Evolutionary conservation across 805 yeast species (phyloP), one percentile per base, ranked within the genome.

Genomic region (Wickerhamiella australiensis): DNA sequence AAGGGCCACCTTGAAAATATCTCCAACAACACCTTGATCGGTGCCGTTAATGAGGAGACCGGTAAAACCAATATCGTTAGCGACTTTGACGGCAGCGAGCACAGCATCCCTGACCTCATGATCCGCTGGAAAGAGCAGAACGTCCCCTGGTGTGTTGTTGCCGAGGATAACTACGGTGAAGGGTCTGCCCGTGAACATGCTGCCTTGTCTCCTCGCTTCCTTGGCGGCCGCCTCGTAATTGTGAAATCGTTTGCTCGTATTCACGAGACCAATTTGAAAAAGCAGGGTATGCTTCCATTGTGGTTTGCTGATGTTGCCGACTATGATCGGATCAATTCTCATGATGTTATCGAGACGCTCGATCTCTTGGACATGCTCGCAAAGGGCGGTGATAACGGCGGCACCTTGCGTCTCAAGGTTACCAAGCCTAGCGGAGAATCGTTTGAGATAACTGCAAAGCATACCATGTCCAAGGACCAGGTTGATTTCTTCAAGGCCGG

Each of bases 181-280:
- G 98, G 98, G 60, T 88, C 96, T 46, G 96, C 98, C 27, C 84
- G 98, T 76, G 98, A 90, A 67, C 98, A 90, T 62, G 98, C 98
- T 42, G 97, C 97, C 13, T 73, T 92, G 57, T 85, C 92, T 29
- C 98, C 97, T 50, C 77, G 94, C 68, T 92, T 85, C 72, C 74
- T 92, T 42, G 97, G 96, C 53, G 97, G 98, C 55, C 69, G 80
- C 52, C 77, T 87, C 55, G 82, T 90, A 54, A 71, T 90, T 54
- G 94, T 85, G 59, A 90, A 88, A 68, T 88, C 96, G 8, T 90
- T 90, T 70, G 98, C 98, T 31, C 82, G 98, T 75, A 90, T 90
- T 61, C 98, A 90, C 69, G 98, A 90, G 72, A 90, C 98, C 31
- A 90, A 90, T 69, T 78, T 90, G 70, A 92, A 90, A 75, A 92